Evolutionary conservation across 2,329 filamentous ascomycete species (phyloP), one percentile per base, ranked within the genome.

Genomic region (Diplocarpon mali): DNA sequence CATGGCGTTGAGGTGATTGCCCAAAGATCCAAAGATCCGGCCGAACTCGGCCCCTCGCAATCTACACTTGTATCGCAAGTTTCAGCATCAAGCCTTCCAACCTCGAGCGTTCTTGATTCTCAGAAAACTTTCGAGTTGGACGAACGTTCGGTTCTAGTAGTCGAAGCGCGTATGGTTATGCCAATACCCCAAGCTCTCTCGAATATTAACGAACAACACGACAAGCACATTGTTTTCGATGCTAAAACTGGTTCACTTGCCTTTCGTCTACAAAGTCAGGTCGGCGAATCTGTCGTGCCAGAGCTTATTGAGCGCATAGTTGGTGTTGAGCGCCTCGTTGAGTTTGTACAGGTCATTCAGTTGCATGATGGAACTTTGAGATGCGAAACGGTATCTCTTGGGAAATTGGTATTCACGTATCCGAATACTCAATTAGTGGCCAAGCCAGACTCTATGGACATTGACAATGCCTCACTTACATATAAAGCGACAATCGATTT

Each of bases 321-420:
- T 67, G 71, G 40, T 72, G 79, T 92, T 46, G 77, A 84, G 56
- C 75, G 81, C 15, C 70, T 92, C 24, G 78, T 86, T 32, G 73
- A 74, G 35, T 85, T 85, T 56, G 69, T 87, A 20, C 73, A 78
- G 36, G 77, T 80, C 1, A 73, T 89, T 50, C 68, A 76, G 44
- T 67, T 69, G 50, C 69, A 75, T 52, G 67, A 68, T 38, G 69
- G 69, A 13, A 69, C 72, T 41, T 72, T 84, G 30, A 66, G 67
- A 35, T 73, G 74, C 58, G 71, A 80, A 53, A 67, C 71, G 34
- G 70, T 82, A 44, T 77, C 74, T 13, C 67, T 90, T 44, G 68
- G 69, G 52, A 69, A 74, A 49, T 72, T 92, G 5, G 66, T 73
- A 2, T 87, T 92, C 60, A 75, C 70, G n/a, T 93, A 92, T 60